These are phyloP conservation scores for Xylaria castorea DNA, from an alignment of 495 filamentous ascomycete species.

Conservation along the genomic window DNA sequence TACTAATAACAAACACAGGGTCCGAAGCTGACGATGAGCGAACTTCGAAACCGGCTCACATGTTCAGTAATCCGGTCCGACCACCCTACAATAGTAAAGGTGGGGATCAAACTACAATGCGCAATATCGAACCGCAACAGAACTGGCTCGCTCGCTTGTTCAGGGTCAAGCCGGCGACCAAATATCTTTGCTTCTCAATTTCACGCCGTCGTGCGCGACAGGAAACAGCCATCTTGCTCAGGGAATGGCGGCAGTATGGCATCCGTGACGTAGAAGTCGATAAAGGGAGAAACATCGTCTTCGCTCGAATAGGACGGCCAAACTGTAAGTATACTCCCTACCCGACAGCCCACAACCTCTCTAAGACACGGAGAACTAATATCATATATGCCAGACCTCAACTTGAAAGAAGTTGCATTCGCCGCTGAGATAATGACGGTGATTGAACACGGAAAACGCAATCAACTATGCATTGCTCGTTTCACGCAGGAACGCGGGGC, in stretches of 20 bases:
- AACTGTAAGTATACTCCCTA: constrained; percentile 70
- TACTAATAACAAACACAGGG: constrained; percentile 30
- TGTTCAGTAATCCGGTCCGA: constrained; percentile 23
- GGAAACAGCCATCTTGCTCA: constrained; percentile 74
- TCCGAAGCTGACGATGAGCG: constrained; percentile 23
- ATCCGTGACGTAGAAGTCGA: constrained; percentile 77
- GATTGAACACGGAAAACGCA: constrained; percentile 76
- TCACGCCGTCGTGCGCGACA: constrained; percentile 72
- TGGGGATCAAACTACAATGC: constrained; percentile 33
- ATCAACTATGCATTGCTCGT: constrained; percentile 73
- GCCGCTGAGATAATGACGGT: constrained; percentile 84
- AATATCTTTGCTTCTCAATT: constrained; percentile 74
- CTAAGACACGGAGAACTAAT: constrained; percentile 32
- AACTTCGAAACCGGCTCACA: constrained; percentile 24
- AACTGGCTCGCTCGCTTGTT: constrained; percentile 90
- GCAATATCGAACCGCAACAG: constrained; percentile 65
- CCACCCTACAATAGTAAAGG: constrained; percentile 17
- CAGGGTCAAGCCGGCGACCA: constrained; percentile 81
- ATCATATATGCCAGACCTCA: constrained; percentile 59
- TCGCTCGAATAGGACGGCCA: constrained; percentile 71
- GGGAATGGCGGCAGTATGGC: constrained; percentile 80
- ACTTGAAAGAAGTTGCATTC: constrained; percentile 79
- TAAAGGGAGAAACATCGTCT: constrained; percentile 73
- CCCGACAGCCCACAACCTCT: neutral
- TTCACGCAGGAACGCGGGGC: constrained; percentile 90